A percentile compares a stretch with the other conserved stretches of the same genome.
These are phyloP conservation scores for Aegilops umbellulata DNA, from an alignment of 176 grass and related monocot genomes.

Conservation along the genomic window DNA sequence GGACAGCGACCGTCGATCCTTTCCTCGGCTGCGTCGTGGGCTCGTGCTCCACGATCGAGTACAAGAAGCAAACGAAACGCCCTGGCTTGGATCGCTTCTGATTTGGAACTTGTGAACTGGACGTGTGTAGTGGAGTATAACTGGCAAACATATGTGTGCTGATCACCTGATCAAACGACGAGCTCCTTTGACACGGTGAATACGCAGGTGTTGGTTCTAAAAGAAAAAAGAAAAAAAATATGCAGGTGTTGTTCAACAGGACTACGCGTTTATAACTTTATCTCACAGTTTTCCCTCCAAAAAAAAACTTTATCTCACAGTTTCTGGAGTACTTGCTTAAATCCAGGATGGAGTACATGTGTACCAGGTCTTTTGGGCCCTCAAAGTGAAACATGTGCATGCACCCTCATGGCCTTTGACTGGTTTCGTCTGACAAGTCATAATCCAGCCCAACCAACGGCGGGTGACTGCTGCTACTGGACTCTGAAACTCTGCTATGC, in stretches of 20 bases:
- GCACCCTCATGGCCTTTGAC: neutral
- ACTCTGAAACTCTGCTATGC: neutral
- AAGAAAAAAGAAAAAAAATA: too few relatives aligned
- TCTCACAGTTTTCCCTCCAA: too few relatives aligned
- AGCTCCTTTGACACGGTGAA: neutral
- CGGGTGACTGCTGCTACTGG: neutral
- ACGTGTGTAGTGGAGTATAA: too few relatives aligned
- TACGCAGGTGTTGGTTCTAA: too few relatives aligned
- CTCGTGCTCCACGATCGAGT: too few relatives aligned
- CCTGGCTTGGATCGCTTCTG: neutral
- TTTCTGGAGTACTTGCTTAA: neutral
- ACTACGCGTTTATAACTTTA: too few relatives aligned
- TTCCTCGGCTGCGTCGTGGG: neutral
- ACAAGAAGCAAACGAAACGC: neutral
- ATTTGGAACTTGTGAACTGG: too few relatives aligned
- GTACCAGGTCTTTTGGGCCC: neutral
- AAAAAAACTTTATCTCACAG: neutral
- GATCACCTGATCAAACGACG: too few relatives aligned
- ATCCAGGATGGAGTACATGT: too few relatives aligned
- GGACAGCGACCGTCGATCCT: neutral
- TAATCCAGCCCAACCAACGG: neutral
- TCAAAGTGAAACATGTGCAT: neutral
- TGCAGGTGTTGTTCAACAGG: too few relatives aligned
- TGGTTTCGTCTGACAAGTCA: neutral
- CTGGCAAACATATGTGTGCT: too few relatives aligned